phyloP scores from a whole-genome alignment of 108 stramenopile species.

The Skeletonema marinoi region DNA sequence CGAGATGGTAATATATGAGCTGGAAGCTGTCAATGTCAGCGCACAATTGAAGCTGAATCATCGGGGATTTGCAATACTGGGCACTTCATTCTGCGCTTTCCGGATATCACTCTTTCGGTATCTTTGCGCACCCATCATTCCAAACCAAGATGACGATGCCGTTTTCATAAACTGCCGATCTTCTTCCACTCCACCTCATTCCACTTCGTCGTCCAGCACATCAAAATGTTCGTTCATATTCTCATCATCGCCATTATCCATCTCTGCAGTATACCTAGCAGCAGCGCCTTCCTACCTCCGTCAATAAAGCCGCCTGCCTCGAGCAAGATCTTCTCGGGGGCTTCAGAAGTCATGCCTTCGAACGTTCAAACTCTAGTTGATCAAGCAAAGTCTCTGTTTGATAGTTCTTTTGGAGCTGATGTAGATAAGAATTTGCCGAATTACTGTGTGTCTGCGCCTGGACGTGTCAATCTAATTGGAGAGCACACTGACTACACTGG shows the following conservation, averaged over 20 bases:
- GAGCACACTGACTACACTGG: slow-evolving; percentile 98
- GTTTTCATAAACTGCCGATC: background rate
- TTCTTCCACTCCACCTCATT: slow-evolving; percentile 4
- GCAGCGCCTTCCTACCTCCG: background rate
- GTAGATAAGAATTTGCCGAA: background rate
- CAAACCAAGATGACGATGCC: background rate
- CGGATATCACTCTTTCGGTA: background rate
- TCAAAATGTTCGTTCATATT: slow-evolving; percentile 1
- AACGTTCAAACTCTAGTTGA: slow-evolving; percentile 31
- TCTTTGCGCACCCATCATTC: background rate
- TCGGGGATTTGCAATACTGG: background rate
- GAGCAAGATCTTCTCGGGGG: background rate
- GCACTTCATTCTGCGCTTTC: background rate
- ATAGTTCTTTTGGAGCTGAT: slow-evolving; percentile 16
- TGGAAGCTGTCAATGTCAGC: background rate
- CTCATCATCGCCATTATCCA: background rate
- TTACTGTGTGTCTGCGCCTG: slow-evolving; percentile 63
- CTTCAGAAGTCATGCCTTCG: slow-evolving; percentile 4
- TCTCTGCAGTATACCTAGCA: background rate
- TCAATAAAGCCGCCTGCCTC: background rate
- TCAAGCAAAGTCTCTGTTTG: slow-evolving; percentile 44
- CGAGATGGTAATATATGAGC: background rate
- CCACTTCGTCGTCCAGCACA: background rate
- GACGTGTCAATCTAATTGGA: slow-evolving; percentile 91
- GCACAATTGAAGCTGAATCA: background rate